phyloP scores from a whole-genome alignment of 179 eudicot genomes.

The Gypsophila paniculata region DNA sequence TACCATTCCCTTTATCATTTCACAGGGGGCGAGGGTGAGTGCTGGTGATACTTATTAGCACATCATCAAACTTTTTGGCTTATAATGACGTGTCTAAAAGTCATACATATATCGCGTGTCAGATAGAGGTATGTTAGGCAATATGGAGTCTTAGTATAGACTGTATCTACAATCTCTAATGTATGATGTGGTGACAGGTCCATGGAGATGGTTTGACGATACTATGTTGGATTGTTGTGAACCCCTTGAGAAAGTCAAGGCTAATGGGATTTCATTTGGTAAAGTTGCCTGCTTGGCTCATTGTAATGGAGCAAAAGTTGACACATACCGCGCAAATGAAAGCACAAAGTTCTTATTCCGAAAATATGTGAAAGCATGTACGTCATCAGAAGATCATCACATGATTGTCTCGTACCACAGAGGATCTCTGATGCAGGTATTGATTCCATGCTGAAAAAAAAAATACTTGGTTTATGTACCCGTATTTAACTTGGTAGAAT shows the following conservation, averaged over 20 bases:
- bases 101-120: too few relatives aligned
- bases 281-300: constrained; percentile 49
- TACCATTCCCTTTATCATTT: neutral
- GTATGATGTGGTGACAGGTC: constrained; percentile 27
- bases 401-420: constrained; percentile 38
- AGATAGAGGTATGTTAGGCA: too few relatives aligned
- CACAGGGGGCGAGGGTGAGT: too few relatives aligned
- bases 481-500: neutral
- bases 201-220: constrained; percentile 56
- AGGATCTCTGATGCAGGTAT: constrained; percentile 38
- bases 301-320: constrained; percentile 50
- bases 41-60: neutral
- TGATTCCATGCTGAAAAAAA: constrained; percentile 5
- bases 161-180: neutral
- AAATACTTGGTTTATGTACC: neutral
- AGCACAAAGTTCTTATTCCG: constrained; percentile 33
- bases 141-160: neutral
- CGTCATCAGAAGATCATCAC: constrained; percentile 40
- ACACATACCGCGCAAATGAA: constrained; percentile 38
- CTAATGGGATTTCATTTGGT: constrained; percentile 38
- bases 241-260: constrained; percentile 42
- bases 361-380: constrained; percentile 32
- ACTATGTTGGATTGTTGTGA: constrained; percentile 52
- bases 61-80: neutral
- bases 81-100: too few relatives aligned